Conservation (phyloP, 441 rosid genomes). For the Adansonia gregorii region DNA sequence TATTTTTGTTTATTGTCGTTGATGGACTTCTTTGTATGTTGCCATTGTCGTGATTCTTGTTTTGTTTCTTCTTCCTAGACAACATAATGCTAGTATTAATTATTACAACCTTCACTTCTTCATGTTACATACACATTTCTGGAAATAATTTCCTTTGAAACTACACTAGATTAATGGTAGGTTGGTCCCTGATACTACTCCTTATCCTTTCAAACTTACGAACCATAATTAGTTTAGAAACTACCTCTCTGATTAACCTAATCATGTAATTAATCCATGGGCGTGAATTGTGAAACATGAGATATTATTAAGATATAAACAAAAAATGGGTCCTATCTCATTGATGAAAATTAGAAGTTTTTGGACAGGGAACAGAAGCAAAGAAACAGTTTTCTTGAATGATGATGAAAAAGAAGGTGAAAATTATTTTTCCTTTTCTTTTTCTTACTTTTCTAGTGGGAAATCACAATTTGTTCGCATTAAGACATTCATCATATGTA, state of each 20-base stretch:
- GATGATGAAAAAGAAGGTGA: slow-evolving; percentile 27
- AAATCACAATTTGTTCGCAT: slow-evolving; percentile 32
- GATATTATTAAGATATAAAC: slow-evolving; percentile 2
- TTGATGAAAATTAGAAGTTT: slow-evolving; percentile 35
- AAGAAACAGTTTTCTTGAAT: slow-evolving; percentile 23
- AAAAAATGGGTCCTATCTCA: slow-evolving; percentile 30
- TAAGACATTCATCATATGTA: slow-evolving; percentile 15
- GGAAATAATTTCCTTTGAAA: slow-evolving; percentile 34
- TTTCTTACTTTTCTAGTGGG: slow-evolving; percentile 9
- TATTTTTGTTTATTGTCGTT: slow-evolving; percentile 24
- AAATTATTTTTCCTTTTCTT: not conserved
- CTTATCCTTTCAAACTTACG: not conserved
- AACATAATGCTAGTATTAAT: not conserved
- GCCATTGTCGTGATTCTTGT: slow-evolving; percentile 57
- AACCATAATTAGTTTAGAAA: not conserved
- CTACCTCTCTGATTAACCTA: slow-evolving; percentile 26
- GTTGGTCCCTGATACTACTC: not conserved
- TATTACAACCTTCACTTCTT: slow-evolving; percentile 13
- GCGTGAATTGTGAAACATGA: slow-evolving; percentile 17
- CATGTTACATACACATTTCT: slow-evolving; percentile 40
- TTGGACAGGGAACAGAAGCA: slow-evolving; percentile 20
- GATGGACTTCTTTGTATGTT: slow-evolving; percentile 30
- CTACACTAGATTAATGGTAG: not conserved
- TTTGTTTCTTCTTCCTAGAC: slow-evolving; percentile 37
- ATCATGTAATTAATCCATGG: slow-evolving; percentile 29